Conservation (phyloP, 352 stramenopile species). For the Phytophthora megakarya region DNA sequence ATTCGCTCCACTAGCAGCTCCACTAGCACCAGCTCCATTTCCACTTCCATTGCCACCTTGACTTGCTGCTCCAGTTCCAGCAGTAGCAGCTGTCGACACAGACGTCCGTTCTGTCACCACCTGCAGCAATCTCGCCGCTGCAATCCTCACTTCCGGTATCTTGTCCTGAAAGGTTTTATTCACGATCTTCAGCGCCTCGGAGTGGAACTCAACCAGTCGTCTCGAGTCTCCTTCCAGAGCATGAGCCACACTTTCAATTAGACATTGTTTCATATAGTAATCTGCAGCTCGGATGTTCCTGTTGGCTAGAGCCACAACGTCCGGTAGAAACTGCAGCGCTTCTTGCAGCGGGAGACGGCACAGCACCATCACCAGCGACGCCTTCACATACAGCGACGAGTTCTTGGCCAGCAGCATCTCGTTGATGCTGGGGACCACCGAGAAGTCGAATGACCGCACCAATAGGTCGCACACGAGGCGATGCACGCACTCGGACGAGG, state of each 20-base stretch:
- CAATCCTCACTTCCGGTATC: conserved; percentile 68
- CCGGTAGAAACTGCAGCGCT: conserved; percentile 66
- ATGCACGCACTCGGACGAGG: conserved; percentile 74
- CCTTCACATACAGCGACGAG: conserved; percentile 68
- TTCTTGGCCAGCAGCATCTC: conserved; percentile 60
- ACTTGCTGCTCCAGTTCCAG: conserved; percentile 13
- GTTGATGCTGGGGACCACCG: conserved; percentile 55
- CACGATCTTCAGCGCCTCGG: conserved; percentile 77
- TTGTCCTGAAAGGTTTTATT: conserved; percentile 79
- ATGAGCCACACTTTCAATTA: conserved; percentile 71
- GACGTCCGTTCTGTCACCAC: conserved; percentile 65
- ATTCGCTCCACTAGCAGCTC: conserved; percentile 15
- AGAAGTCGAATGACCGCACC: conserved; percentile 77
- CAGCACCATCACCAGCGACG: conserved; percentile 72
- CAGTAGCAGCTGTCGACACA: conserved; percentile 15
- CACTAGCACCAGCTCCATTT: conserved; percentile 18
- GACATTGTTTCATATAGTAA: conserved; percentile 80
- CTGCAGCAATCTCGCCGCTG: conserved; percentile 61
- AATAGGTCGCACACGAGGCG: conserved; percentile 75
- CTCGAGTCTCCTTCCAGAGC: conserved; percentile 51
- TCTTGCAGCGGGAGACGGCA: conserved; percentile 59
- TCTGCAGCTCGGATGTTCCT: conserved; percentile 66
- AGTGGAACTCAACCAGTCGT: conserved; percentile 50
- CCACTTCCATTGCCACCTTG: conserved; percentile 31
- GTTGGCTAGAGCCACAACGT: conserved; percentile 68